Evolutionary conservation across 2,329 filamentous ascomycete genomes (phyloP).

Genomic region (Endoconidiophora polonica): DNA sequence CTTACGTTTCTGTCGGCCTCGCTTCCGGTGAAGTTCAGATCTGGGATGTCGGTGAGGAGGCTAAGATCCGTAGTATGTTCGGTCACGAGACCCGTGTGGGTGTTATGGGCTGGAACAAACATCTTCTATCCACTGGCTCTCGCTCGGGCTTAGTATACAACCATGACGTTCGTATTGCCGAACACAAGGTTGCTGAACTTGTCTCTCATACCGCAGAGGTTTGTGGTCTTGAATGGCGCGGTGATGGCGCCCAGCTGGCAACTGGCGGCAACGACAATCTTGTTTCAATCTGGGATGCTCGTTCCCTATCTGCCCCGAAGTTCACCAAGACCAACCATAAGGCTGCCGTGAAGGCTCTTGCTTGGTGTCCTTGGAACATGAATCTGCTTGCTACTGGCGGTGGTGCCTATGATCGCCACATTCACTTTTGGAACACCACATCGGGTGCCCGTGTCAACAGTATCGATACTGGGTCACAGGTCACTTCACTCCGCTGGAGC

Average conservation of each 20-base stretch:
- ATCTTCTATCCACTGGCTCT: slow-evolving; percentile 85
- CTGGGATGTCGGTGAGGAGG: slow-evolving; percentile 91
- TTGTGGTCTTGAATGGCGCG: slow-evolving; percentile 93
- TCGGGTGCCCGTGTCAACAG: slow-evolving; percentile 96
- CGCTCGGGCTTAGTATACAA: slow-evolving; percentile 93
- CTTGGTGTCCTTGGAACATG: slow-evolving; percentile 98
- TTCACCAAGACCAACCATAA: slow-evolving; percentile 99
- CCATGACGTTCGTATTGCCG: slow-evolving; percentile 91
- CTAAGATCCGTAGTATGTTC: slow-evolving; percentile 96
- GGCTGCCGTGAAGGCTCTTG: slow-evolving; percentile 92
- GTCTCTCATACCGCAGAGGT: slow-evolving; percentile 96
- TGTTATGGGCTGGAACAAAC: slow-evolving; percentile 99
- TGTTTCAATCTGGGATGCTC: slow-evolving; percentile 97
- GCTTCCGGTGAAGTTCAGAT: slow-evolving; percentile 96
- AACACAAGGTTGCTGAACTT: slow-evolving; percentile 96
- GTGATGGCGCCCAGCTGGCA: slow-evolving; percentile 88
- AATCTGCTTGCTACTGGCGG: slow-evolving; percentile 94
- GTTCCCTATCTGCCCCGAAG: slow-evolving; percentile 82
- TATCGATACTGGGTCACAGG: slow-evolving; percentile 95
- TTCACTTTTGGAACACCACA: slow-evolving; percentile 99
- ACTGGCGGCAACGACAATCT: slow-evolving; percentile 98
- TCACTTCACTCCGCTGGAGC: slow-evolving; percentile 92
- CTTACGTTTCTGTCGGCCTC: slow-evolving; percentile 88
- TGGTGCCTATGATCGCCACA: slow-evolving; percentile 90
- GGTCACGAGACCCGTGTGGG: slow-evolving; percentile 92